phyloP scores from a whole-genome alignment of 176 grass and related monocot species.

The Ampelocalamus luodianensis region DNA sequence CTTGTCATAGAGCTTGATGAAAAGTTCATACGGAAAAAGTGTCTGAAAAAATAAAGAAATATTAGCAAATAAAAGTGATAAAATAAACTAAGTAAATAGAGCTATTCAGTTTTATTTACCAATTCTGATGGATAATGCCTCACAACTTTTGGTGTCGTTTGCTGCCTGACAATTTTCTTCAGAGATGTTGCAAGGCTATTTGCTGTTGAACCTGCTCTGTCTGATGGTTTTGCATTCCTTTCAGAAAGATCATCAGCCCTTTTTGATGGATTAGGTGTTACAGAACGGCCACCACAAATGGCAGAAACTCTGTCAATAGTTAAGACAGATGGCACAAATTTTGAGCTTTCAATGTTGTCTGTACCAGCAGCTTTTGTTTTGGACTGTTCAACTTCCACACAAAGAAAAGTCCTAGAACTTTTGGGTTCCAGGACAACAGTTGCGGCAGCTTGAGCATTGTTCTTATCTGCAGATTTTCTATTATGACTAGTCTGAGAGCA shows the following conservation, averaged over 20 bases:
- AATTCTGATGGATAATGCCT: conserved; percentile 88
- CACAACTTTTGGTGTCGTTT: conserved; percentile 63
- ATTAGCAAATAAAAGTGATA: conserved; percentile 33
- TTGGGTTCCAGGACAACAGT: conserved; percentile 36
- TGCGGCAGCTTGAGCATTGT: conserved; percentile 19
- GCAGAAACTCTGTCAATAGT: conserved; percentile 47
- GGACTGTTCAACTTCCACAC: conserved; percentile 42
- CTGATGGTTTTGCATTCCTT: conserved; percentile 39
- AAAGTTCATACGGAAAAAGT: conserved; percentile 83
- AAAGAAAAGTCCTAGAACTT: conserved; percentile 34
- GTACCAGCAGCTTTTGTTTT: conserved; percentile 36
- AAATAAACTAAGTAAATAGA: conserved; percentile 34
- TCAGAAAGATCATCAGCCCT: conserved; percentile 45
- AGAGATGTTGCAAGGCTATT: conserved; percentile 60
- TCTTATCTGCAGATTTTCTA: conserved; percentile 29
- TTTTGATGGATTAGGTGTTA: conserved; percentile 45
- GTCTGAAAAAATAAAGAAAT: conserved; percentile 55
- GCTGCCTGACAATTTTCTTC: conserved; percentile 73
- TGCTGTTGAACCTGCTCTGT: conserved; percentile 47
- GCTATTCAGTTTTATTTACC: conserved; percentile 54
- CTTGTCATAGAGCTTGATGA: conserved; percentile 85
- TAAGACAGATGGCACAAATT: conserved; percentile 43
- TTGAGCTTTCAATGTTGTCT: conserved; percentile 34
- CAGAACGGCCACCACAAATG: conserved; percentile 33
- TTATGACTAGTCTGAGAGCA: conserved; percentile 24